Evolutionary conservation across 371 early-diverging fungal species (phyloP).

Genomic region (Circinella umbellata): DNA sequence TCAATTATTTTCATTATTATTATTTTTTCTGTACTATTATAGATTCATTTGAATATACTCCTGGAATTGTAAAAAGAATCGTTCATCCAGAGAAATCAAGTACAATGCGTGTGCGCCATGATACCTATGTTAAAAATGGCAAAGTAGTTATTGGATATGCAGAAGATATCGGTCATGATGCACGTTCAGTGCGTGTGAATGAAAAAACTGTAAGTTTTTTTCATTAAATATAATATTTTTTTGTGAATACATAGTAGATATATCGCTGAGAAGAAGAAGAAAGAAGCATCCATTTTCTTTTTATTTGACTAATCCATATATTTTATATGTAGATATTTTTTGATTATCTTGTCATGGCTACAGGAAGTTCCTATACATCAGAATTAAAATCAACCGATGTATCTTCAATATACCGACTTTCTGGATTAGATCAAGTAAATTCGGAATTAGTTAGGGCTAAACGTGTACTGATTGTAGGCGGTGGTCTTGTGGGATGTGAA

Average conservation of each 20-base stretch:
- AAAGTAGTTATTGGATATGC: constrained; percentile 49
- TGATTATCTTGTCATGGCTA: constrained; percentile 74
- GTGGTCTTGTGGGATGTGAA: constrained; percentile 72
- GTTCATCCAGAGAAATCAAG: constrained; percentile 28
- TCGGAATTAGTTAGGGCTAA: constrained; percentile 61
- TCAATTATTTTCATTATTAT: not conserved
- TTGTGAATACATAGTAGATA: too few relatives aligned
- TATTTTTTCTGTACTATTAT: not conserved
- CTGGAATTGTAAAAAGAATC: constrained; percentile 38
- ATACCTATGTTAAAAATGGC: constrained; percentile 45
- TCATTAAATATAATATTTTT: too few relatives aligned
- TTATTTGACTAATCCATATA: too few relatives aligned
- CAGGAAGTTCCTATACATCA: constrained; percentile 65
- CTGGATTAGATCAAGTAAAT: constrained; percentile 34
- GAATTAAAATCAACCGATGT: constrained; percentile 54
- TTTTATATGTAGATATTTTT: constrained; percentile 8
- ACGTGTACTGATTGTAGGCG: constrained; percentile 61
- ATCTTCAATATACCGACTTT: constrained; percentile 40
- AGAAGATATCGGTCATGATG: constrained; percentile 38
- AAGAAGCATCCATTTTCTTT: too few relatives aligned
- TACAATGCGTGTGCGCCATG: constrained; percentile 41
- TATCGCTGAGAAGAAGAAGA: not conserved
- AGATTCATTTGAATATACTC: constrained; percentile 50
- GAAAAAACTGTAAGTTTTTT: constrained; percentile 27
- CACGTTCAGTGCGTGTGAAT: constrained; percentile 32